phyloP scores from a whole-genome alignment of 352 stramenopile genomes.

The Phytophthora lateralis region DNA sequence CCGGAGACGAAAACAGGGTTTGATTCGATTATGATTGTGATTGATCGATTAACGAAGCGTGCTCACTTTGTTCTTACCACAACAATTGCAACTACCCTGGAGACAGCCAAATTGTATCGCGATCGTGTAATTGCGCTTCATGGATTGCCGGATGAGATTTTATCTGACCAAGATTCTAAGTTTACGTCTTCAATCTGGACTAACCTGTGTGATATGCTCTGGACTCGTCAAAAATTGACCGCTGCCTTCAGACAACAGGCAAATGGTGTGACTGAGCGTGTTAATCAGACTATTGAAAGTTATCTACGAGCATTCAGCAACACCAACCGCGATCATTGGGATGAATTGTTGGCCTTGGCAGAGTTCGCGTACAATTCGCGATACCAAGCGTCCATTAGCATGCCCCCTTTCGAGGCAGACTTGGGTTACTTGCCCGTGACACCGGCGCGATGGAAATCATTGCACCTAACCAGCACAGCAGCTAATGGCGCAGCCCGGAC shows the following conservation, averaged over 20 bases:
- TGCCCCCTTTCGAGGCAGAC: conserved; percentile 1
- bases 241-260: conserved; percentile 14
- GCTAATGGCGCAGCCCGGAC: too few relatives aligned
- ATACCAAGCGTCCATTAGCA: not conserved
- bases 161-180: conserved; percentile 25
- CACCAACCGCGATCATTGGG: conserved; percentile 14
- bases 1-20: not conserved
- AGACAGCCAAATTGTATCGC: not conserved
- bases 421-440: conserved; percentile 12
- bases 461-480: not conserved
- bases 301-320: conserved; percentile 10
- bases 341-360: conserved; percentile 4
- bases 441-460: not conserved
- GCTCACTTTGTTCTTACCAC: conserved; percentile 8
- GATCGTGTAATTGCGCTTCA: conserved; percentile 7
- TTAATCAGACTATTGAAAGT: conserved; percentile 30
- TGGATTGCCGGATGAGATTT: conserved; percentile 7
- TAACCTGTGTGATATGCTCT: conserved; percentile 4
- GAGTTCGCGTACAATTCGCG: conserved; percentile 21
- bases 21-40: conserved; percentile 6
- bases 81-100: not conserved
- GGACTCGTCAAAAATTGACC: conserved; percentile 18
- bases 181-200: conserved; percentile 22
- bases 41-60: conserved; percentile 7
- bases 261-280: conserved; percentile 15